Evolutionary conservation across 2,329 filamentous ascomycete species (phyloP), one percentile per base, ranked within the genome.

Genomic region (Pseudovirgaria hyperparasitica): DNA sequence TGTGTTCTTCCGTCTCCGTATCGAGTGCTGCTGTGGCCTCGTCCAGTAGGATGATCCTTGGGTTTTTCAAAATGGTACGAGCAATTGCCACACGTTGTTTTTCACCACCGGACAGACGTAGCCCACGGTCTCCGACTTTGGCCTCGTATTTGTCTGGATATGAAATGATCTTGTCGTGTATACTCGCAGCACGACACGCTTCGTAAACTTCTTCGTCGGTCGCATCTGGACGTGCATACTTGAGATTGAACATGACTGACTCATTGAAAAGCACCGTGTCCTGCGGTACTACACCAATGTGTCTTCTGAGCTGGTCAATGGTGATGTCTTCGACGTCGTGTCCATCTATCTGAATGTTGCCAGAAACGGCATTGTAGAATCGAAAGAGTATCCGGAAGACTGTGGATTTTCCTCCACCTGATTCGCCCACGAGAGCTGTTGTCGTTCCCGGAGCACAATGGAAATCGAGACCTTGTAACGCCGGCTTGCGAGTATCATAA

Each of bases 221-320:
- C 8, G 79, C 84, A 16, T 68, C 55, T 22, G 82, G 81, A 37
- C 87, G 87, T 33, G 86, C 85, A 48, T 94, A 93, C 50, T 76
- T 79, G 34, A 94, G 63, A 48, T 94, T 94, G 59, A 92, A 93
- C 82, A 93, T 90, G 36, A 94, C 61, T 1, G 80, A 79, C 52
- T 93, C 86, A 50, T 93, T 93, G 67, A 94, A 94, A 23, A 94
- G 64, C 5, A 92, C 81, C 4, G 87, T 94, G 45, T 98, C 90
- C 53, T 98, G 90, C 1, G 90, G 90, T 5, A 98, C 90, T 22
- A 98, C 87, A 14, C 90, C 90, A 44, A 98, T 94, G 49, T 86
- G 79, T 33, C 72, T 70, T 39, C 90, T 75, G 30, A 98, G 66
- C n/a, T 85, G 93, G 55, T 94, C 82, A 42, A 96, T 94, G 2